Percentiles rank a stretch among this genome's conserved stretches.
These are phyloP conservation scores for Phytophthora melonis DNA, from an alignment of 352 stramenopile species.

Conservation along the genomic window DNA sequence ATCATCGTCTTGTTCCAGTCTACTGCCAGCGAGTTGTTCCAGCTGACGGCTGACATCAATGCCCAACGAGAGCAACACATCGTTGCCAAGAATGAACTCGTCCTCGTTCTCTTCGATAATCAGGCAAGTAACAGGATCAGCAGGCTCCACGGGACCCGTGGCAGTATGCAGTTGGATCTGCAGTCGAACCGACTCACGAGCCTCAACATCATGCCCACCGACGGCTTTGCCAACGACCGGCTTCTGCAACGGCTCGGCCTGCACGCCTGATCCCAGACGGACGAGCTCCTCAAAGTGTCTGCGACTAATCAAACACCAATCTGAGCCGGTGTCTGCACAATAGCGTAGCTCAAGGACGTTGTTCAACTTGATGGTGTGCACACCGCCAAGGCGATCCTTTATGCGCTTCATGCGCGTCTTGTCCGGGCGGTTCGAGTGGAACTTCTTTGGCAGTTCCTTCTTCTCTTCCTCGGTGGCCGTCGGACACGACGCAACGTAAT, in stretches of 20 bases:
- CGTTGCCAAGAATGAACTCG: constrained; percentile 18
- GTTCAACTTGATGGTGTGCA: constrained; percentile 18
- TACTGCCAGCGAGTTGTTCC: neutral
- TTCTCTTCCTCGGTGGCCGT: constrained; percentile 11
- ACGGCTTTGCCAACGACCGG: constrained; percentile 12
- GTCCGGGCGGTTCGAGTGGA: constrained; percentile 1
- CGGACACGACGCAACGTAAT: constrained; percentile 14
- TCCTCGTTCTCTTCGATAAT: constrained; percentile 20
- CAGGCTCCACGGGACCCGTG: constrained; percentile 8
- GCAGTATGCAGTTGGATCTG: constrained; percentile 4
- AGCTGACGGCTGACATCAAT: constrained; percentile 7
- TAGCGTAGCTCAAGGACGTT: neutral
- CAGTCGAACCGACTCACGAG: constrained; percentile 3
- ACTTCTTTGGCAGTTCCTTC: constrained; percentile 14
- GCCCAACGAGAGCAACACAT: constrained; percentile 7
- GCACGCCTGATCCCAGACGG: neutral
- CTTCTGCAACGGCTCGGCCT: neutral
- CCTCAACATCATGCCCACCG: constrained; percentile 9
- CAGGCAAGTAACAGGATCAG: constrained; percentile 5
- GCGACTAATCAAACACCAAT: constrained; percentile 13
- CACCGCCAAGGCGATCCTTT: constrained; percentile 14
- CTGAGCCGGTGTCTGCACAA: constrained; percentile 4
- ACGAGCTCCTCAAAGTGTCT: constrained; percentile 2
- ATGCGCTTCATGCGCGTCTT: constrained; percentile 15
- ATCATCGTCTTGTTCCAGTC: neutral